These are phyloP conservation scores for Hyphopichia wangnamkhiaoensis DNA, from an alignment of 1,139 yeast species.

Conservation along the genomic window DNA sequence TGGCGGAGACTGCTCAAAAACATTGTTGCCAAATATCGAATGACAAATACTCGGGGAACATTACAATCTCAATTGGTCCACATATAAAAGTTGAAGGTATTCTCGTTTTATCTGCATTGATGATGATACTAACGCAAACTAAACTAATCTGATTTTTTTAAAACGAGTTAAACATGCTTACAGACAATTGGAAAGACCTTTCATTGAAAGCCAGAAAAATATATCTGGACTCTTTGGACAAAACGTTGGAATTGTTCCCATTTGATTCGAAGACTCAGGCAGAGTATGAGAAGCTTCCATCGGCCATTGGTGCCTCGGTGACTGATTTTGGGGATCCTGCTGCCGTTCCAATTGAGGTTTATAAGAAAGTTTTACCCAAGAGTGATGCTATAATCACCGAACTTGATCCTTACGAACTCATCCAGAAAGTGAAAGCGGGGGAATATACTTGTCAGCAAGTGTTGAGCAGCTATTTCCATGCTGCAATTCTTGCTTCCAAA, in stretches of 20 bases:
- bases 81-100: too few relatives aligned
- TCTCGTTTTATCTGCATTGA: too few relatives aligned
- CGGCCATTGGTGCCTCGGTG: constrained; percentile 19
- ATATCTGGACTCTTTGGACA: constrained; percentile 14
- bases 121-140: not conserved
- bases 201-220: constrained; percentile 16
- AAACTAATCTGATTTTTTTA: not conserved
- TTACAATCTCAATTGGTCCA: too few relatives aligned
- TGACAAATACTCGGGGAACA: too few relatives aligned
- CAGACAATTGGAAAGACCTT: constrained; percentile 18
- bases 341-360: constrained; percentile 17
- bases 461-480: constrained; percentile 28
- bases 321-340: constrained; percentile 24
- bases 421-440: constrained; percentile 12
- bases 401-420: constrained; percentile 16
- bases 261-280: constrained; percentile 15
- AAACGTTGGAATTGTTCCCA: constrained; percentile 21
- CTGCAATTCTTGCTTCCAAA: constrained; percentile 21
- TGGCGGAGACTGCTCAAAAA: too few relatives aligned
- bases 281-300: constrained; percentile 16
- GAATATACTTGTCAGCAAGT: constrained; percentile 25
- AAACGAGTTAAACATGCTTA: constrained; percentile 12
- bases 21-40: too few relatives aligned
- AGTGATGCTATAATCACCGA: constrained; percentile 16
- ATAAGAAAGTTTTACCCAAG: constrained; percentile 13